Conservation (phyloP, 345 rosid genomes). For the Eucalyptus polyanthemos region DNA sequence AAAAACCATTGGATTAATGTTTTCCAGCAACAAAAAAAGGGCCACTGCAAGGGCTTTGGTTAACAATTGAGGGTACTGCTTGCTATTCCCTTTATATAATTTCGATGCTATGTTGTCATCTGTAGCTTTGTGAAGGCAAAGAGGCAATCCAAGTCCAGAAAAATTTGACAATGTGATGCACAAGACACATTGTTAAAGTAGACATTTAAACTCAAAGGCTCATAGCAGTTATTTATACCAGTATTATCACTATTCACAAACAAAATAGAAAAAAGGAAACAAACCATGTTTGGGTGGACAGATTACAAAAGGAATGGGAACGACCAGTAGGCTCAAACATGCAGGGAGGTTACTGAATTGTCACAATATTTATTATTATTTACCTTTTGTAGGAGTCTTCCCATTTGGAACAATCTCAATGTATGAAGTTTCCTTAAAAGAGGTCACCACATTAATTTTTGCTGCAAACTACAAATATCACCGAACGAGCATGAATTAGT, state of each 20-base stretch:
- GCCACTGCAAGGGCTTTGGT: neutral
- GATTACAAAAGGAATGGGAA: neutral
- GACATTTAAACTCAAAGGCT: neutral
- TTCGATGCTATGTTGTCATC: neutral
- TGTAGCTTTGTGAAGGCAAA: neutral
- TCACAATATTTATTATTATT: neutral
- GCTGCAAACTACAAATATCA: conserved; percentile 58
- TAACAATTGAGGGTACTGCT: neutral
- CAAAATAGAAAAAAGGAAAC: neutral
- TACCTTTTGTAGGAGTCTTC: conserved; percentile 58
- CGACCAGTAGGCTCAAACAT: neutral
- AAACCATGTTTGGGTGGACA: neutral
- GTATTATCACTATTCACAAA: neutral
- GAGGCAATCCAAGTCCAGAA: neutral
- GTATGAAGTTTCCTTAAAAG: conserved; percentile 79
- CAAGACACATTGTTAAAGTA: neutral
- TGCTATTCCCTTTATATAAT: neutral
- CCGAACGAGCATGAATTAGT: conserved; percentile 2
- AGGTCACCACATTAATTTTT: conserved; percentile 76
- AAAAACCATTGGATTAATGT: neutral
- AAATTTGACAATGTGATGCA: neutral
- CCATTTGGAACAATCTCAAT: conserved; percentile 80
- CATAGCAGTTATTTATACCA: neutral
- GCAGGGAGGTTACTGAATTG: neutral
- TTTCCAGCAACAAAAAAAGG: neutral